A percentile compares a stretch with the other conserved stretches of the same genome.
These are phyloP conservation scores for Fusarium abutilonis DNA, from an alignment of 2,329 filamentous ascomycete species.

Conservation along the genomic window DNA sequence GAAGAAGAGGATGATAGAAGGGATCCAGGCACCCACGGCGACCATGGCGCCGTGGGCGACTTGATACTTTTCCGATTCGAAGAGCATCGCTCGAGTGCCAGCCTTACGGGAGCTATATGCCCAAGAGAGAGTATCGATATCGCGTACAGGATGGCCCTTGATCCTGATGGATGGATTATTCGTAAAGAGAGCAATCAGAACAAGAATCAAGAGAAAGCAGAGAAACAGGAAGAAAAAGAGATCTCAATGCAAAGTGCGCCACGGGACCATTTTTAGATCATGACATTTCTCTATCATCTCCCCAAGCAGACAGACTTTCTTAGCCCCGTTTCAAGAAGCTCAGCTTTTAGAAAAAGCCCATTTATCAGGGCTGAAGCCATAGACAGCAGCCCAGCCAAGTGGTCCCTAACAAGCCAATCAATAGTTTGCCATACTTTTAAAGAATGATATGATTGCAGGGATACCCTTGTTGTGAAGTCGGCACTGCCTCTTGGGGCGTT, in stretches of 20 bases:
- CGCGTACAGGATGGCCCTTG: no score
- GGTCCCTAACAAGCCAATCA: slow-evolving; percentile 8
- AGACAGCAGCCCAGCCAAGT: background rate
- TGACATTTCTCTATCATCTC: background rate
- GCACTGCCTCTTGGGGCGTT: slow-evolving; percentile 25
- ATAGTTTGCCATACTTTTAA: accelerated
- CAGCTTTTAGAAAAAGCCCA: background rate
- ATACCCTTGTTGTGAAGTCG: slow-evolving; percentile 1
- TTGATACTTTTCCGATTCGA: background rate
- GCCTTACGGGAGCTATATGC: background rate
- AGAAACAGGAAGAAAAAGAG: background rate
- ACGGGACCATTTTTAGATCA: slow-evolving; percentile 10
- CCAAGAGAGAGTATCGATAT: no score
- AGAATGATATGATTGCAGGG: background rate
- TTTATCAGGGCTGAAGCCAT: slow-evolving; percentile 3
- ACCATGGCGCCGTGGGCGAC: slow-evolving; percentile 32
- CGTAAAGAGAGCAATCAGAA: no score
- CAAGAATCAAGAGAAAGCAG: background rate
- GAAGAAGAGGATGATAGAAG: slow-evolving; percentile 37
- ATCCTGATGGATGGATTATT: no score
- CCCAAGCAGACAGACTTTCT: background rate
- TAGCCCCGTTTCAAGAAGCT: background rate
- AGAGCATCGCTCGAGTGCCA: slow-evolving; percentile 4
- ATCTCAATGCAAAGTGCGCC: background rate
- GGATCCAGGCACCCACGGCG: slow-evolving; percentile 19